phyloP scores from a whole-genome alignment of 352 stramenopile genomes.

The Phytophthora pisi region DNA sequence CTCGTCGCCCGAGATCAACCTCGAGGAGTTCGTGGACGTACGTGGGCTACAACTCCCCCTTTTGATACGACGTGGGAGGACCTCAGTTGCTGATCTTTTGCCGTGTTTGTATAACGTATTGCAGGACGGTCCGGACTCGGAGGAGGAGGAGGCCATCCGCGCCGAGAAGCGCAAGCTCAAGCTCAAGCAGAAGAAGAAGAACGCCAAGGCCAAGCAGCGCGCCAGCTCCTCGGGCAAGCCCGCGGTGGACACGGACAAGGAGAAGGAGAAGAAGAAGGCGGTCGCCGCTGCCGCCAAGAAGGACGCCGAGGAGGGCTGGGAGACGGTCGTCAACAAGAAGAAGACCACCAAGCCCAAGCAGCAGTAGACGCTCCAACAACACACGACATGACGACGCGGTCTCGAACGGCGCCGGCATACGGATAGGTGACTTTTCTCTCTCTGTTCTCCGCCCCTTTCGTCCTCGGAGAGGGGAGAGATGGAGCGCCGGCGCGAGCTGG shows the following conservation, averaged over 20 bases:
- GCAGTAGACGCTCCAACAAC: conserved; percentile 41
- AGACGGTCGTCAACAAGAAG: conserved; percentile 72
- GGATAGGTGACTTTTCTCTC: conserved; percentile 29
- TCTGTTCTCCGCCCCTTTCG: conserved; percentile 11
- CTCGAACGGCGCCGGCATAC: conserved; percentile 3
- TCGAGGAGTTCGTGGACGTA: conserved; percentile 71
- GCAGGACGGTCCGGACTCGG: conserved; percentile 76
- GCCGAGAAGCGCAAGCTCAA: conserved; percentile 82
- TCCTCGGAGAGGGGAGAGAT: conserved; percentile 6
- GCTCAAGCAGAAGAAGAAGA: conserved; percentile 84
- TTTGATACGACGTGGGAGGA: not conserved
- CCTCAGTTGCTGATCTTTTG: not conserved
- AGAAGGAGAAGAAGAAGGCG: conserved; percentile 59
- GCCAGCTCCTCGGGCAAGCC: conserved; percentile 15
- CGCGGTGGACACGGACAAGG: conserved; percentile 35
- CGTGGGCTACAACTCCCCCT: not conserved
- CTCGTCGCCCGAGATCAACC: conserved; percentile 50
- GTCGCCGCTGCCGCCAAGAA: conserved; percentile 54
- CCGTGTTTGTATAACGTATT: not conserved
- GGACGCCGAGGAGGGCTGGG: conserved; percentile 80
- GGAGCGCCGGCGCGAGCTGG: conserved; percentile 5
- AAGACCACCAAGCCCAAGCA: conserved; percentile 70
- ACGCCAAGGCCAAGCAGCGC: conserved; percentile 76
- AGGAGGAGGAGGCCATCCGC: conserved; percentile 79
- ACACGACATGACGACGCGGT: conserved; percentile 11